Evolutionary conservation across 139 green algal genomes (phyloP), one percentile per base, ranked within the genome.

Genomic region (Coelastrella sp.): DNA sequence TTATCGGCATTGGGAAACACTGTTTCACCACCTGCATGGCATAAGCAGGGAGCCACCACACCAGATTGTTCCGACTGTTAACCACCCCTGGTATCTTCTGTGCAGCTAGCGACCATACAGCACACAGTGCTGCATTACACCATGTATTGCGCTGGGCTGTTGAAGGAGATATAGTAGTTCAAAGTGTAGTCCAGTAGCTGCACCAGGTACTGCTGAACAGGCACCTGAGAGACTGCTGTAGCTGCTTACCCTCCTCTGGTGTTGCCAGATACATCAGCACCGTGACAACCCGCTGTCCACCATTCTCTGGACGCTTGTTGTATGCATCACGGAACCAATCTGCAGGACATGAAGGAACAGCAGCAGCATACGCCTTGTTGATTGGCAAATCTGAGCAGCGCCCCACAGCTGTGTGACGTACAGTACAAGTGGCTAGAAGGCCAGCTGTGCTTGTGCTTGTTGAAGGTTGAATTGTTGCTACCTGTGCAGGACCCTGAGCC

Each of bases 301-400:
- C 97, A 17, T 93, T 87, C 49, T 92, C 87, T 6, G 92, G 92
- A n/a, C 57, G 24, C n/a, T 81, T 65, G 93, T 98, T 98, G 49
- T 93, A 65, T 25, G 91, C 59, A 84, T 98, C 96, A 63, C 96
- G 93, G 92, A 98, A 99, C 91, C 95, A 98, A 94, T 99, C 88
- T 87, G 24, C n/a, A 59, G 60, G 49, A 27, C 58, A 61, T 78
- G 63, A 75, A 63, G 22, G 61, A 12, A 4, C 12, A 79, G 7
- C 25, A 74, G 61, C 63, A 87, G 79, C 79, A 85, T 24, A 24
- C 7, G 73, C 73, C 27, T 15, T 14, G 49, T 24, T 6, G 49
- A 25, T 25, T 49, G 35, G 35, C 35, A 49, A 3, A 49, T 49
- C 35, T 49, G 35, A 49, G 35, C 35, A 49, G 35, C 35, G 35